These are phyloP conservation scores for Alternaria sp. DNA, from an alignment of 2,329 filamentous ascomycete species.

Conservation along the genomic window DNA sequence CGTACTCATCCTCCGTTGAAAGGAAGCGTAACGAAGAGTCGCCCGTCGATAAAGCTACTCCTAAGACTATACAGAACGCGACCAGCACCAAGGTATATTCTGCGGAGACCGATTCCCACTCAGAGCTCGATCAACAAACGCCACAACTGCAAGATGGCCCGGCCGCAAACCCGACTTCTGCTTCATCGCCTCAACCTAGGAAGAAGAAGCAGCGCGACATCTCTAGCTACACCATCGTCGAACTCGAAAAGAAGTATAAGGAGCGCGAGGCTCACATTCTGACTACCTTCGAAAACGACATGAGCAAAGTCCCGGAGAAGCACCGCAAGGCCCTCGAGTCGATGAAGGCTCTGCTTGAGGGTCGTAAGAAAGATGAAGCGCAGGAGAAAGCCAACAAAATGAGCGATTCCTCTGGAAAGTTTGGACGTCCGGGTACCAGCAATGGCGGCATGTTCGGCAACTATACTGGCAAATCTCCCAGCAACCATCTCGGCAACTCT, in stretches of 20 bases:
- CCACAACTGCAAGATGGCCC: background rate
- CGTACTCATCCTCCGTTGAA: constrained; percentile 4
- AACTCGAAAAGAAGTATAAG: constrained; percentile 7
- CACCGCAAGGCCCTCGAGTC: background rate
- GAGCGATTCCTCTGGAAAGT: background rate
- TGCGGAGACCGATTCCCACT: background rate
- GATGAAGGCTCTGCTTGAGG: background rate
- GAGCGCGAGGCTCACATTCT: background rate
- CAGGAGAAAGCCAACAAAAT: background rate
- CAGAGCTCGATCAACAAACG: background rate
- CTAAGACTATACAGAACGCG: background rate
- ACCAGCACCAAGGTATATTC: background rate
- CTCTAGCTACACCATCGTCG: background rate
- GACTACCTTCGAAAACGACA: background rate
- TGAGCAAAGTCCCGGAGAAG: constrained; percentile 2
- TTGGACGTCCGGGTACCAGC: background rate
- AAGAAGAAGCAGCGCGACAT: constrained; percentile 5
- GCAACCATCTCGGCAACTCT: constrained; percentile 22
- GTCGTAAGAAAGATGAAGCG: background rate
- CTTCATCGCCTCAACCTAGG: background rate
- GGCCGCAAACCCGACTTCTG: background rate
- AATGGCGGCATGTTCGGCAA: constrained; percentile 2
- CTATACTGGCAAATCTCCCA: constrained; percentile 19
- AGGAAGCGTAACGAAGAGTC: background rate
- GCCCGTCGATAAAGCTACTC: background rate